These are phyloP conservation scores for Malassezia equina DNA, from an alignment of 1,284 basidiomycete genomes.

Conservation along the genomic window DNA sequence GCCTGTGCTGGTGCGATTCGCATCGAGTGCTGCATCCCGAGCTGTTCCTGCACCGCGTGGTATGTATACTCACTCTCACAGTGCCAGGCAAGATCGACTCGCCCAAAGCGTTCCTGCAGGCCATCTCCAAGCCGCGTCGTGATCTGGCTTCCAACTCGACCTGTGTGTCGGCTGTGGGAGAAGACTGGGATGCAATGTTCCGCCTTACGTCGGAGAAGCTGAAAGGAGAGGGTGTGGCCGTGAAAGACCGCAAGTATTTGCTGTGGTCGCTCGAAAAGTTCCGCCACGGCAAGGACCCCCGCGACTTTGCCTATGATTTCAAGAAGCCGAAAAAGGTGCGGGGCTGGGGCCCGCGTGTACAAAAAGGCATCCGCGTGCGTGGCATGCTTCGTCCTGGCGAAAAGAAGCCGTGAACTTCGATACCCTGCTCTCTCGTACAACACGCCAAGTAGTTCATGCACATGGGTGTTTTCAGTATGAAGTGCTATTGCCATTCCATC, in stretches of 20 bases:
- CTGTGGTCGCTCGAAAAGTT: conserved; percentile 73
- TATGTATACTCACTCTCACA: neutral
- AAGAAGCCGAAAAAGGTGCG: conserved; percentile 63
- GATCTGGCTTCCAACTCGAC: conserved; percentile 52
- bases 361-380: conserved; percentile 54
- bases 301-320: conserved; percentile 58
- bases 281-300: conserved; percentile 55
- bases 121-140: conserved; percentile 61
- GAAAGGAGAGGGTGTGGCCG: conserved; percentile 58
- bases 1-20: neutral
- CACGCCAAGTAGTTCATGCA: neutral
- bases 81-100: conserved; percentile 2
- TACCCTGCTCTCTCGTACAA: neutral
- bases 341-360: conserved; percentile 60
- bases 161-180: conserved; percentile 46
- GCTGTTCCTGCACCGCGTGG: conserved; percentile 6
- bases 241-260: conserved; percentile 60
- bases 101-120: conserved; percentile 55
- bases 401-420: conserved; percentile 19
- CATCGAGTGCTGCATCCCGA: neutral
- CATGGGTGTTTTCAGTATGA: neutral
- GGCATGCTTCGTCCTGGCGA: conserved; percentile 35
- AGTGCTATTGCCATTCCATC: neutral
- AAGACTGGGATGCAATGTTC: conserved; percentile 63
- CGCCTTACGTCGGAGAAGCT: conserved; percentile 55